Conservation (phyloP, 176 grass and related monocot species). For the Avena eriantha region DNA sequence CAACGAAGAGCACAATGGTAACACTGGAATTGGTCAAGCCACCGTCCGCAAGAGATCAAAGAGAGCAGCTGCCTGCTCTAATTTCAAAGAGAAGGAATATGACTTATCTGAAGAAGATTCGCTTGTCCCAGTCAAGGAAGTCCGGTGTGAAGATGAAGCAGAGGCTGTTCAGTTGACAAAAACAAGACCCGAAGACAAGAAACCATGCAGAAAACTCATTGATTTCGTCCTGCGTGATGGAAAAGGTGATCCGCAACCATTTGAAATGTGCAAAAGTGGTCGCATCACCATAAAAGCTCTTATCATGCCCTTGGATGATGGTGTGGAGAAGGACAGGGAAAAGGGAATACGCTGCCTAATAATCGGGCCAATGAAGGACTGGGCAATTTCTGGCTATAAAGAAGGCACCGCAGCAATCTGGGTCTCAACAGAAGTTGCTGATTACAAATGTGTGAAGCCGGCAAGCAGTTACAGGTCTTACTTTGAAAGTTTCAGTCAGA, state of each 20-base stretch:
- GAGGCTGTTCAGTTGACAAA: constrained; percentile 79
- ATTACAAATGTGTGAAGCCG: constrained; percentile 93
- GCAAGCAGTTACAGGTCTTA: constrained; percentile 68
- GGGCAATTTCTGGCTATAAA: constrained; percentile 91
- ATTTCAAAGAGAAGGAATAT: constrained; percentile 74
- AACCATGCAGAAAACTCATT: constrained; percentile 70
- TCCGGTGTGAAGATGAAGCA: constrained; percentile 62
- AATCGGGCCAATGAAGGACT: constrained; percentile 81
- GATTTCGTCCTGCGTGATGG: constrained; percentile 79
- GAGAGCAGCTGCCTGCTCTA: constrained; percentile 62
- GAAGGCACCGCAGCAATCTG: constrained; percentile 74
- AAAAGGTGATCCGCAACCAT: constrained; percentile 75
- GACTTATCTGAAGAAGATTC: constrained; percentile 66
- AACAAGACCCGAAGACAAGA: constrained; percentile 61
- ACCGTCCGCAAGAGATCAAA: constrained; percentile 54
- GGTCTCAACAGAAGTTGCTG: constrained; percentile 86
- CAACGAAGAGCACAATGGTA: constrained; percentile 8
- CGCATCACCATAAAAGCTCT: constrained; percentile 79
- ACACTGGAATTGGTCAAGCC: constrained; percentile 36
- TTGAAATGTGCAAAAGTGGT: constrained; percentile 87
- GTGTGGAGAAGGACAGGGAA: constrained; percentile 67
- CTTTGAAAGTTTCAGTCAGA: constrained; percentile 76
- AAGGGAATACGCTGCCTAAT: constrained; percentile 81
- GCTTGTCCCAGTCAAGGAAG: constrained; percentile 60
- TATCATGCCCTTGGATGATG: constrained; percentile 88